phyloP scores from a whole-genome alignment of 768 basidiomycete species.

The Rhizopogon vesiculosus region DNA sequence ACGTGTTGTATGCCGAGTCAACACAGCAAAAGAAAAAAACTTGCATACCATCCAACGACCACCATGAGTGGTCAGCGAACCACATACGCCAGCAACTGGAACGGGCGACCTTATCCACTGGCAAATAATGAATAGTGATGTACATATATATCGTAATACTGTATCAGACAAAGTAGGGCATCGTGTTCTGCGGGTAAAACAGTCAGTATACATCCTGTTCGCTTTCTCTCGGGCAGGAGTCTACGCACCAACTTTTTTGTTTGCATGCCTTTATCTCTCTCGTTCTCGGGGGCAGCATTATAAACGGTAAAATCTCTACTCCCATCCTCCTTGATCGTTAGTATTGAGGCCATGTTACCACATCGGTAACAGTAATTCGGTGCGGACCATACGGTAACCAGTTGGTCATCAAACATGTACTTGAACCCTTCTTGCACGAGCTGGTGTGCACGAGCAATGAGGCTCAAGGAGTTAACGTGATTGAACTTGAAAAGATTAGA shows the following conservation, averaged over 20 bases:
- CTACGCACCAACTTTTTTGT: constrained; percentile 63
- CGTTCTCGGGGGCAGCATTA: constrained; percentile 86
- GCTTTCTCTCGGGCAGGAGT: not conserved
- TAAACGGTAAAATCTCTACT: constrained; percentile 75
- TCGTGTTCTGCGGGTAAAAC: constrained; percentile 35
- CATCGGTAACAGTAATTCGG: constrained; percentile 86
- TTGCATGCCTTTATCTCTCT: constrained; percentile 76
- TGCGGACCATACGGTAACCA: constrained; percentile 92
- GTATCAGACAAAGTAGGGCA: constrained; percentile 50
- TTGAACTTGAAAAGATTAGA: constrained; percentile 59
- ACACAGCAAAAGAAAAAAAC: not conserved
- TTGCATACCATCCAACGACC: not conserved
- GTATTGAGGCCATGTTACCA: constrained; percentile 88
- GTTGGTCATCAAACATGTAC: constrained; percentile 91
- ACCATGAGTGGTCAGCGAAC: no score
- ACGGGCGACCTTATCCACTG: not conserved
- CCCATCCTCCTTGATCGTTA: constrained; percentile 74
- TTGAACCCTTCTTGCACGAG: constrained; percentile 96
- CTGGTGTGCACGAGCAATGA: constrained; percentile 95
- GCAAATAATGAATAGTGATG: not conserved
- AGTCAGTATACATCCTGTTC: not conserved
- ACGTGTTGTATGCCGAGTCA: no score
- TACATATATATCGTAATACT: constrained; percentile 1
- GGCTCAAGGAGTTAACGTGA: constrained; percentile 79
- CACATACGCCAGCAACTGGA: not conserved